Evolutionary conservation across 257 asterid genomes (phyloP).

Genomic region (Euphrasia confusa): DNA sequence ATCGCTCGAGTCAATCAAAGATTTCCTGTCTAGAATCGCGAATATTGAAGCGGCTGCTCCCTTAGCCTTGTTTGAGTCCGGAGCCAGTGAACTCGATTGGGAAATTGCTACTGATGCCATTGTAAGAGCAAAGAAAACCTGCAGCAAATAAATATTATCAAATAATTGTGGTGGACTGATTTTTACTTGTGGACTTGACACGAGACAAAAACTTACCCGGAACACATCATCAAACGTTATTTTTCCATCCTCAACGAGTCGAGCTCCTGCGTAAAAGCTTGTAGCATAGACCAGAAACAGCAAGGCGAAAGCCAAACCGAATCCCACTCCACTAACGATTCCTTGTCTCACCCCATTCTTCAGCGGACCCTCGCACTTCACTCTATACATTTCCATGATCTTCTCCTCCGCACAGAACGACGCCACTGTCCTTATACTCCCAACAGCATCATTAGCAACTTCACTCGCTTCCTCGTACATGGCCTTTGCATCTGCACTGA

Average conservation of each 20-base stretch:
- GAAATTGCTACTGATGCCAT: constrained; percentile 85
- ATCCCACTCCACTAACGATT: constrained; percentile 65
- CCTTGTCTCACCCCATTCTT: constrained; percentile 68
- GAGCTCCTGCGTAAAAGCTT: constrained; percentile 89
- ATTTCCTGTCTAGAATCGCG: constrained; percentile 61
- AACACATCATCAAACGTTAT: constrained; percentile 68
- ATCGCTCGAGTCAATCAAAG: constrained; percentile 71
- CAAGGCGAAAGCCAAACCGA: constrained; percentile 56
- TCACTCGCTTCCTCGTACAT: constrained; percentile 92
- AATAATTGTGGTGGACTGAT: background rate
- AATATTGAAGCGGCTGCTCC: constrained; percentile 73
- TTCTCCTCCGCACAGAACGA: constrained; percentile 88
- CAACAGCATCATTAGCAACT: constrained; percentile 83
- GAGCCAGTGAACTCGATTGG: constrained; percentile 74
- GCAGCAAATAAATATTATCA: constrained; percentile 19
- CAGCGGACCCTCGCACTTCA: constrained; percentile 72
- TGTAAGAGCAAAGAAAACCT: constrained; percentile 86
- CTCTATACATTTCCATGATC: constrained; percentile 62
- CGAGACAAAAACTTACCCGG: constrained; percentile 46
- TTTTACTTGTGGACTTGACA: too few relatives aligned
- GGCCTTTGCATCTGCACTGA: constrained; percentile 58
- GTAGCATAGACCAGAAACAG: constrained; percentile 69
- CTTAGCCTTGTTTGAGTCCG: constrained; percentile 82
- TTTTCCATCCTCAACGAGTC: constrained; percentile 62
- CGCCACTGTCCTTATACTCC: constrained; percentile 81